phyloP scores from a whole-genome alignment of 2,329 filamentous ascomycete species.

The Claviceps arundinis region DNA sequence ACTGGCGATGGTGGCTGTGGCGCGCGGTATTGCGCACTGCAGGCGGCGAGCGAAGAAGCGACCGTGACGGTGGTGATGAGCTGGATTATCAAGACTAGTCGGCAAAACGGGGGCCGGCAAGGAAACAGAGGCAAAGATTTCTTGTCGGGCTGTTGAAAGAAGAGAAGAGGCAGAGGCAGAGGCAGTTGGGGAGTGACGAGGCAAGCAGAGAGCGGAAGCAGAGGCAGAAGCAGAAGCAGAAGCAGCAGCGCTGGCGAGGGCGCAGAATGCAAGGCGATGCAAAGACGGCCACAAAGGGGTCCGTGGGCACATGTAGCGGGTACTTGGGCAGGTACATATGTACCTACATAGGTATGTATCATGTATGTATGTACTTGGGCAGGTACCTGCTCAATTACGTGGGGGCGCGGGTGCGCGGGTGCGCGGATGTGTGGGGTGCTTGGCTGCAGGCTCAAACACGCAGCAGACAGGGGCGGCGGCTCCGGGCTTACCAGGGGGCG shows the following conservation, averaged over 20 bases:
- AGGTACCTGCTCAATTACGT: not conserved
- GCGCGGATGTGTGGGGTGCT: not conserved
- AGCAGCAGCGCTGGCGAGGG: conserved; percentile 1
- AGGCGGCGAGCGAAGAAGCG: not conserved
- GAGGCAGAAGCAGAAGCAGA: too few relatives aligned
- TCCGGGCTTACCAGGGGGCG: conserved; percentile 2
- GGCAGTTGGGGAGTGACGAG: not conserved
- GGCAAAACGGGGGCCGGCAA: not conserved
- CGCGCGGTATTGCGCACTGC: not conserved
- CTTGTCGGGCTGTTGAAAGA: not conserved
- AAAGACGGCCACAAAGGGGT: conserved; percentile 4
- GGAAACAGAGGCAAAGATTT: not conserved
- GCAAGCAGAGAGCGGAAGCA: not conserved
- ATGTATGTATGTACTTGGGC: too few relatives aligned
- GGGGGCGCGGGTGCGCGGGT: not conserved
- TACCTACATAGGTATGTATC: too few relatives aligned
- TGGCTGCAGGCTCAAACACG: conserved; percentile 2
- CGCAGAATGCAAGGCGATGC: conserved; percentile 6
- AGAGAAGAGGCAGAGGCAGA: not conserved
- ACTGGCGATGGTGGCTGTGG: not conserved
- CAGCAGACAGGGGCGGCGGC: conserved; percentile 6
- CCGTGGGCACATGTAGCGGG: too few relatives aligned
- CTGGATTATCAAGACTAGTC: not conserved
- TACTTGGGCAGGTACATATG: not conserved
- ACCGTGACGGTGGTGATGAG: not conserved